Percentiles rank a stretch among this genome's conserved stretches.
phyloP scores from a whole-genome alignment of 805 yeast genomes.

The Clavispora carvajalis region DNA sequence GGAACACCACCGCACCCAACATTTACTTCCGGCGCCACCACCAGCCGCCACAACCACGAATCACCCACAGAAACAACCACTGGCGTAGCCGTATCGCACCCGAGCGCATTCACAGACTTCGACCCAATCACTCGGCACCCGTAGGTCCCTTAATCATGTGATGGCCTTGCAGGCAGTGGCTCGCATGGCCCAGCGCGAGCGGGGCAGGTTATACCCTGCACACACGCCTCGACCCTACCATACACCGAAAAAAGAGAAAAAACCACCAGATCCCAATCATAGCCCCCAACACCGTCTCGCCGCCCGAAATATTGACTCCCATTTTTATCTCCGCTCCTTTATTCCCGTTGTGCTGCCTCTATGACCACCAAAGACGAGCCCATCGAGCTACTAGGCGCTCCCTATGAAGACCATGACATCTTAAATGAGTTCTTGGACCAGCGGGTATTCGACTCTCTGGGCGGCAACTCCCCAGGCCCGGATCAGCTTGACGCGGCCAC shows the following conservation, averaged over 20 bases:
- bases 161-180: too few relatives aligned
- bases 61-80: too few relatives aligned
- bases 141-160: too few relatives aligned
- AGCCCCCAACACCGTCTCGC: neutral
- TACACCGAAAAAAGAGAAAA: neutral
- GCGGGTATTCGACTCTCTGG: conserved; percentile 40
- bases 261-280: neutral
- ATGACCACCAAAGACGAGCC: conserved; percentile 22
- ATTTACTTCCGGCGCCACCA: too few relatives aligned
- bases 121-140: too few relatives aligned
- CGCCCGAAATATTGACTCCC: neutral
- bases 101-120: too few relatives aligned
- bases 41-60: too few relatives aligned
- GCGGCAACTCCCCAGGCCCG: conserved; percentile 14
- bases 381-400: conserved; percentile 18
- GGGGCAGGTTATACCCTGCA: neutral
- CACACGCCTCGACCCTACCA: neutral
- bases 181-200: neutral
- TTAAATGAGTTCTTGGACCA: conserved; percentile 55
- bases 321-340: neutral
- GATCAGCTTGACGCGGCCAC: conserved; percentile 1
- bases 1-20: conserved; percentile 3
- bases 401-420: conserved; percentile 41
- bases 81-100: too few relatives aligned
- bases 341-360: neutral